Base-by-base conservation (phyloP, 106 monocot genomes). In the Iris macrosiphon region DNA sequence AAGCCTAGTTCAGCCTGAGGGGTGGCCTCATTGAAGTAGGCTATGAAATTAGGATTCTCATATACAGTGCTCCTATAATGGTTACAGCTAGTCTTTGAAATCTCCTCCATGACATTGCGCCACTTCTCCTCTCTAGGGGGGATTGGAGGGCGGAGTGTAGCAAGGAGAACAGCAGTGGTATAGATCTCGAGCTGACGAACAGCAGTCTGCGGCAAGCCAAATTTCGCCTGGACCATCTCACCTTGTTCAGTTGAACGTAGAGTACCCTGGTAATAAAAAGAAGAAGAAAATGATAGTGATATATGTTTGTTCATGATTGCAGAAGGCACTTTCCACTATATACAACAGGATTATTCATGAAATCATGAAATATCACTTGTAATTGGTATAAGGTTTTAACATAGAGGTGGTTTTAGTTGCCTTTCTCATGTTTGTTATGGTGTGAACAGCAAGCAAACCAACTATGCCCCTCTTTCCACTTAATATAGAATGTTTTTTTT, bases 221-320 rank as follows among this genome's bases (percentile, higher is more conserved):
- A 93, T 53, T 88, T 93, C 40, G 84, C 80, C 64, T 93, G 88
- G 16, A 93, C 93, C 93, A 93, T 93, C 70, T 93, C 93, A 10
- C 93, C 93, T 78, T 88, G 93, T 53, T 93, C 93, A 0, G 88
- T 93, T 52, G 93, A 88, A n/a, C 88, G 59, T 1, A 93, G 80
- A 7, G 88, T 84, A 24, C 93, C 93, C 92, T 92, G 57, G 39
- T 10, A 47, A 52, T 17, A 25, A 39, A 32, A 33, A 39, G 27
- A 48, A 31, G 13, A 4, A 52, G 12, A 10, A 23, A 26, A 25
- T 24, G 57, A 6, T 18, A 46, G 21, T 42, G 22, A n/a, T n/a
- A n/a, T n/a, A n/a, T n/a, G n/a, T n/a, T n/a, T n/a, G n/a, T n/a
- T n/a, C 10, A 10, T 35, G 34, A 35, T 35, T 6, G 10, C 34